Evolutionary conservation across 2,329 filamentous ascomycete genomes (phyloP).

Genomic region (Chalaropsis ovoidea): DNA sequence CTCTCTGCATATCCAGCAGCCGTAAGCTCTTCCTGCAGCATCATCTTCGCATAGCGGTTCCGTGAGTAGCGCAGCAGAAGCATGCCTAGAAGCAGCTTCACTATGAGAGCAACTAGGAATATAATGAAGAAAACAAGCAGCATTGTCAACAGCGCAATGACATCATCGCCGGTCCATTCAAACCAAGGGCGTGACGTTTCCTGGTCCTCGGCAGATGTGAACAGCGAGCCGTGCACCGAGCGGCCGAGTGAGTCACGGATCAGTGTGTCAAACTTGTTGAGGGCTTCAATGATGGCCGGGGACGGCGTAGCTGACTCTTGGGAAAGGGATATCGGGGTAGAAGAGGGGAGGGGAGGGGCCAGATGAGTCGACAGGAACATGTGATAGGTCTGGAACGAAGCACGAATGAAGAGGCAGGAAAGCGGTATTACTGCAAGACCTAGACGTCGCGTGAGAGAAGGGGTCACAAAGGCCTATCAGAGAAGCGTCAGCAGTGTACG

Average conservation of each 20-base stretch:
- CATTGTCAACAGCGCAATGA: slow-evolving; percentile 70
- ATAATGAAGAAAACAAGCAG: slow-evolving; percentile 72
- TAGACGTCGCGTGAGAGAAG: slow-evolving; percentile 78
- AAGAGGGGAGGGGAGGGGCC: slow-evolving; percentile 58
- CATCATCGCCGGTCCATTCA: slow-evolving; percentile 57
- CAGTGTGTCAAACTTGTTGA: slow-evolving; percentile 67
- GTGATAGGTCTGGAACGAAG: slow-evolving; percentile 90
- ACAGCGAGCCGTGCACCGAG: slow-evolving; percentile 51
- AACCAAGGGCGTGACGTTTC: slow-evolving; percentile 39
- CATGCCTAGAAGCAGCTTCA: slow-evolving; percentile 86
- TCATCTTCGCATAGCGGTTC: slow-evolving; percentile 72
- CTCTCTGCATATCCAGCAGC: slow-evolving; percentile 38
- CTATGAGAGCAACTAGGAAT: slow-evolving; percentile 73
- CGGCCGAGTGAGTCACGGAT: slow-evolving; percentile 66
- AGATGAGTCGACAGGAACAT: slow-evolving; percentile 92
- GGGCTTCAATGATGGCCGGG: slow-evolving; percentile 63
- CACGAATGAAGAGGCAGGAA: slow-evolving; percentile 88
- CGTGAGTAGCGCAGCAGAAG: slow-evolving; percentile 67
- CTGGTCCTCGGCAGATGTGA: slow-evolving; percentile 26
- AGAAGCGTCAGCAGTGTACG: slow-evolving; percentile 26
- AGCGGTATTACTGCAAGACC: slow-evolving; percentile 86
- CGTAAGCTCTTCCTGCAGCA: slow-evolving; percentile 50
- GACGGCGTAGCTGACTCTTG: slow-evolving; percentile 56
- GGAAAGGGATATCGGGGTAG: slow-evolving; percentile 54
- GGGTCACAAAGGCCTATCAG: slow-evolving; percentile 69